A percentile compares a stretch with the other conserved stretches of the same genome.
These are phyloP conservation scores for Cantharellus cinnabarinus DNA, from an alignment of 768 basidiomycete species.

Conservation along the genomic window DNA sequence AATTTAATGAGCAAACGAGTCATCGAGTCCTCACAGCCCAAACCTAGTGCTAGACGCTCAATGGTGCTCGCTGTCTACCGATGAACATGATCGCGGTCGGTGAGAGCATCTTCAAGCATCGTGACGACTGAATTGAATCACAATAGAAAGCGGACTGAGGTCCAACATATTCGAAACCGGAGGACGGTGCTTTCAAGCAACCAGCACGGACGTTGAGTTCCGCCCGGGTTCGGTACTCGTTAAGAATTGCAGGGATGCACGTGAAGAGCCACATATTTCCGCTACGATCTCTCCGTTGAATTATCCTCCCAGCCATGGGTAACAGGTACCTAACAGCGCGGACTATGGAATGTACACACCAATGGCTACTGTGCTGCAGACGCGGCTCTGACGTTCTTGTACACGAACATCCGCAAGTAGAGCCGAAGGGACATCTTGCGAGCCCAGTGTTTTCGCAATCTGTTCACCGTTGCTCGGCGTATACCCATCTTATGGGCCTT, in stretches of 20 bases:
- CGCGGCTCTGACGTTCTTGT: constrained; percentile 96
- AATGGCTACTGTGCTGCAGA: constrained; percentile 96
- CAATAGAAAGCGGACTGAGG: constrained; percentile 92
- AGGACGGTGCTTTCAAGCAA: constrained; percentile 93
- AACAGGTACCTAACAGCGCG: background rate
- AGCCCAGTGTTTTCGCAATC: constrained; percentile 99
- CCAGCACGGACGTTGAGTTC: constrained; percentile 98
- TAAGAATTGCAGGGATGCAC: constrained; percentile 94
- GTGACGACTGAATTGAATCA: constrained; percentile 85
- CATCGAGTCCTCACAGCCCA: constrained; percentile 97
- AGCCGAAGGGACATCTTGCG: constrained; percentile 91
- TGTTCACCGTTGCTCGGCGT: constrained; percentile 95
- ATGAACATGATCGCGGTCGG: constrained; percentile 94
- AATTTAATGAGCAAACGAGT: constrained; percentile 96
- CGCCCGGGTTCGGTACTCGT: constrained; percentile 84
- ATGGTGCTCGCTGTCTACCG: constrained; percentile 96
- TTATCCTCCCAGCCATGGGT: background rate
- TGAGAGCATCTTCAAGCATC: constrained; percentile 94
- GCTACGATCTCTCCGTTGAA: constrained; percentile 44
- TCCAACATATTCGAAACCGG: constrained; percentile 98
- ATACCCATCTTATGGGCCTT: constrained; percentile 99
- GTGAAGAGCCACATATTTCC: constrained; percentile 95
- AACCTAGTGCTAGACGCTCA: constrained; percentile 87
- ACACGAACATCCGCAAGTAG: constrained; percentile 91
- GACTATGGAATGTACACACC: constrained; percentile 19